Conservation (phyloP, 2,329 filamentous ascomycete genomes). For the Neofusicoccum sp. region DNA sequence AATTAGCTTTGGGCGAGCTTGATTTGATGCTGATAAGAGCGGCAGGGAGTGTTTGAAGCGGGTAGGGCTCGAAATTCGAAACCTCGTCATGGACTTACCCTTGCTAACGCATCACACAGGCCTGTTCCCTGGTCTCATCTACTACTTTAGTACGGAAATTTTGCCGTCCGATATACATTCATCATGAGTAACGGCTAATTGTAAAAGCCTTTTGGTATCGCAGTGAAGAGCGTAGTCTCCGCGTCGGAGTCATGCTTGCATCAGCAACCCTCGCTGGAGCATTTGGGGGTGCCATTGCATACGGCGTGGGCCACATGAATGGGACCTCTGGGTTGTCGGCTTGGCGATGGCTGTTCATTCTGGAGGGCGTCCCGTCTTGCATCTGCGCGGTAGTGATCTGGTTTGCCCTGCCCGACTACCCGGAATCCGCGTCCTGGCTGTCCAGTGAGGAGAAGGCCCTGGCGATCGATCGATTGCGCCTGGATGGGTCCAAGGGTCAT, state of each 20-base stretch:
- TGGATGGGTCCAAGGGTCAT: constrained; percentile 46
- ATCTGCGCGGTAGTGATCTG: constrained; percentile 45
- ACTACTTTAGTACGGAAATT: constrained; percentile 49
- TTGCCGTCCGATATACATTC: neutral
- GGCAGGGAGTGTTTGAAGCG: constrained; percentile 29
- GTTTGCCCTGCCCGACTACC: constrained; percentile 54
- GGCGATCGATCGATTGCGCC: constrained; percentile 44
- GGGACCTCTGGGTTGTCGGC: constrained; percentile 38
- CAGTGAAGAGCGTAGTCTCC: constrained; percentile 58
- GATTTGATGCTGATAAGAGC: neutral
- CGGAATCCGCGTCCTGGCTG: constrained; percentile 52
- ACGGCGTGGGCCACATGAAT: constrained; percentile 50
- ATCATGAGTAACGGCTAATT: neutral
- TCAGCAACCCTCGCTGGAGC: constrained; percentile 59
- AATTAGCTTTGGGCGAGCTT: constrained; percentile 7
- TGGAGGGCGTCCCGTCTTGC: constrained; percentile 46
- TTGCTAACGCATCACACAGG: constrained; percentile 16
- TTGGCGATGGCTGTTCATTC: constrained; percentile 45
- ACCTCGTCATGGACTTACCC: neutral
- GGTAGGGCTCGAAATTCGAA: constrained; percentile 17
- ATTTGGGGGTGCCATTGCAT: constrained; percentile 60
- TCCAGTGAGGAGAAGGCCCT: constrained; percentile 47
- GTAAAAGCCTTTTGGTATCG: constrained; percentile 56
- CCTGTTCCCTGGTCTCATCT: constrained; percentile 39
- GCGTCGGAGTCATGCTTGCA: constrained; percentile 58